Evolutionary conservation across 208 protist species (phyloP).

Genomic region (Trypanosoma conorhini): DNA sequence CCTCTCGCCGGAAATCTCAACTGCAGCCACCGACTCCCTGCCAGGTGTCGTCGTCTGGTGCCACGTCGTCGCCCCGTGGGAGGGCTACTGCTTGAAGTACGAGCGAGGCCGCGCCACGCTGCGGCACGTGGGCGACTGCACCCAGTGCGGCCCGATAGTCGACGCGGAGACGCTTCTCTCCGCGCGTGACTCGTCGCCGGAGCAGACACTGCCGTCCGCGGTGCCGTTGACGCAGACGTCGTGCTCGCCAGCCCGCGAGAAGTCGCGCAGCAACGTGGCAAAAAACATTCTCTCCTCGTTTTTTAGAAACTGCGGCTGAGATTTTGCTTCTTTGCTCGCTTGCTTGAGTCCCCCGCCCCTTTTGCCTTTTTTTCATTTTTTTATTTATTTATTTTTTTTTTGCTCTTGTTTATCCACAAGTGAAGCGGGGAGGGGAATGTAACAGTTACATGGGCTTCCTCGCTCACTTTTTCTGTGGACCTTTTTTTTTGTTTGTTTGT

Average conservation of each 20-base stretch:
- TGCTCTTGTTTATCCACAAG: not conserved
- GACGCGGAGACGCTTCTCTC: not conserved
- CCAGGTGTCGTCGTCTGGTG: conserved; percentile 4
- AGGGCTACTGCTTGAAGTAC: conserved; percentile 25
- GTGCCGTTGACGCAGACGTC: not conserved
- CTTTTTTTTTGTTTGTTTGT: conserved; percentile 14
- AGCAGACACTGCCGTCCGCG: not conserved
- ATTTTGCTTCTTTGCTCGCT: conserved; percentile 24
- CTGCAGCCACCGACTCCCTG: not conserved
- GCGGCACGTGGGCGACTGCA: conserved; percentile 17
- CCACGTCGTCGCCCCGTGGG: conserved; percentile 12
- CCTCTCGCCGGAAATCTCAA: not conserved
- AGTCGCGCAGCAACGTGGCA: not conserved
- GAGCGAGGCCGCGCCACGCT: conserved; percentile 10
- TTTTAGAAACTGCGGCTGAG: conserved; percentile 3
- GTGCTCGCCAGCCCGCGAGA: not conserved
- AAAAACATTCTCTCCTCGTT: conserved; percentile 4
- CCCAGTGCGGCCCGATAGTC: conserved; percentile 6
- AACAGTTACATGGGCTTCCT: not conserved
- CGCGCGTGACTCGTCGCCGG: not conserved
- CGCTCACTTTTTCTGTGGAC: not conserved
- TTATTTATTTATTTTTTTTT: conserved; percentile 23
- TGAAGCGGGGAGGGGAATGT: conserved; percentile 1
- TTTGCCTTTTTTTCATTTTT: conserved; percentile 20
- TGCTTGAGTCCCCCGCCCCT: not conserved